These are phyloP conservation scores for Cordyceps pruinosa DNA, from an alignment of 2,329 filamentous ascomycete species.

Conservation along the genomic window DNA sequence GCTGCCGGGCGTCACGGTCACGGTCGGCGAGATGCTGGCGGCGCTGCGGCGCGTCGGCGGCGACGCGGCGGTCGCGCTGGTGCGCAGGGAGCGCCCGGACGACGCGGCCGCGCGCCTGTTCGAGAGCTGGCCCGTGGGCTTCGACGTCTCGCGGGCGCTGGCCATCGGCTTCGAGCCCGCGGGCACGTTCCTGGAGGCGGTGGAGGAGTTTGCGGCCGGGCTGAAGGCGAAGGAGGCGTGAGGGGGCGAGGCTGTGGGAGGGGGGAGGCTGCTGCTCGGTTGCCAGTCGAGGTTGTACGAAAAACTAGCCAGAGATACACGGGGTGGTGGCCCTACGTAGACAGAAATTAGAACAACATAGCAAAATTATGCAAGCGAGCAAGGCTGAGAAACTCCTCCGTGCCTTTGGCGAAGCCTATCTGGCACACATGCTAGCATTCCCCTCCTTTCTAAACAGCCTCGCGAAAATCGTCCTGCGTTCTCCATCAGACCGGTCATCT, in stretches of 20 bases:
- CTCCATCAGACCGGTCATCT: too few relatives aligned
- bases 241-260: background rate
- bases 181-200: conserved; percentile 28
- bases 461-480: too few relatives aligned
- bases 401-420: too few relatives aligned
- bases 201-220: conserved; percentile 21
- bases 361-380: too few relatives aligned
- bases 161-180: conserved; percentile 45
- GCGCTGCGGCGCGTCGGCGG: conserved; percentile 43
- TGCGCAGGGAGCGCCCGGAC: conserved; percentile 40
- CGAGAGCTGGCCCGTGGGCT: conserved; percentile 46
- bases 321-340: too few relatives aligned
- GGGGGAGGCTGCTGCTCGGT: too few relatives aligned
- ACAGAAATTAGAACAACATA: too few relatives aligned
- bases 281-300: too few relatives aligned
- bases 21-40: conserved; percentile 46
- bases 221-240: background rate
- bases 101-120: conserved; percentile 42
- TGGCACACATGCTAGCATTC: too few relatives aligned
- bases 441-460: too few relatives aligned
- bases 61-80: conserved; percentile 32
- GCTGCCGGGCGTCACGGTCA: conserved; percentile 45
- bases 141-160: conserved; percentile 44
- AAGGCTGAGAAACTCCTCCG: too few relatives aligned
- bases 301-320: too few relatives aligned